These are phyloP conservation scores for Cryptococcus jaspeensis DNA, from an alignment of 1,284 basidiomycete species.

Conservation along the genomic window DNA sequence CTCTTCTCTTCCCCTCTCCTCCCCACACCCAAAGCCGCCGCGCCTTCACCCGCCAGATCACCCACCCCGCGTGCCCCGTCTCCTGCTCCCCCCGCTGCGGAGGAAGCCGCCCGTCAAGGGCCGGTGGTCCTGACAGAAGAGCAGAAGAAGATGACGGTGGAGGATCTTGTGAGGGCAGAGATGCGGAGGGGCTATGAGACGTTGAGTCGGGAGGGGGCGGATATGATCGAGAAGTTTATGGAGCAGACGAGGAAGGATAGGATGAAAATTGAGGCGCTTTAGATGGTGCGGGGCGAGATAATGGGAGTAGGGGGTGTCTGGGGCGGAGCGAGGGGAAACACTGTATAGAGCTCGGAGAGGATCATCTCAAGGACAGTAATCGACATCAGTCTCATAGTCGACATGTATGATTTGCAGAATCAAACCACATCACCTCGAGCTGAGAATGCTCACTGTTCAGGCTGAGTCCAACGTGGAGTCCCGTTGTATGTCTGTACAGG, in stretches of 20 bases:
- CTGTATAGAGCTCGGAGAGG: too few relatives aligned
- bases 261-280: conserved; percentile 27
- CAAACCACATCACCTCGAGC: too few relatives aligned
- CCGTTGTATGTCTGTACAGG: too few relatives aligned
- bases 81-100: conserved; percentile 1
- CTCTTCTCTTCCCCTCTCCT: conserved; percentile 20
- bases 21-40: neutral
- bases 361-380: too few relatives aligned
- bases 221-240: conserved; percentile 36
- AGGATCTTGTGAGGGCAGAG: conserved; percentile 35
- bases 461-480: too few relatives aligned
- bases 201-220: conserved; percentile 35
- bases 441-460: too few relatives aligned
- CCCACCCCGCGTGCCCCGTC: neutral
- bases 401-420: too few relatives aligned
- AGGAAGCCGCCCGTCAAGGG: conserved; percentile 1
- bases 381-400: too few relatives aligned
- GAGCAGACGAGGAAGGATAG: conserved; percentile 25
- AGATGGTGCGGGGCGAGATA: neutral
- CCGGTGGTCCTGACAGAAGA: conserved; percentile 24
- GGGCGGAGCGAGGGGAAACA: too few relatives aligned
- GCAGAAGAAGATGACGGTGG: conserved; percentile 40
- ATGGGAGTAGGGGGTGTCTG: too few relatives aligned
- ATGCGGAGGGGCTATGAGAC: conserved; percentile 27
- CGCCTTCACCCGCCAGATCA: neutral